Evolutionary conservation across 495 filamentous ascomycete genomes (phyloP).

Genomic region (Astrothelium subdiscretum): DNA sequence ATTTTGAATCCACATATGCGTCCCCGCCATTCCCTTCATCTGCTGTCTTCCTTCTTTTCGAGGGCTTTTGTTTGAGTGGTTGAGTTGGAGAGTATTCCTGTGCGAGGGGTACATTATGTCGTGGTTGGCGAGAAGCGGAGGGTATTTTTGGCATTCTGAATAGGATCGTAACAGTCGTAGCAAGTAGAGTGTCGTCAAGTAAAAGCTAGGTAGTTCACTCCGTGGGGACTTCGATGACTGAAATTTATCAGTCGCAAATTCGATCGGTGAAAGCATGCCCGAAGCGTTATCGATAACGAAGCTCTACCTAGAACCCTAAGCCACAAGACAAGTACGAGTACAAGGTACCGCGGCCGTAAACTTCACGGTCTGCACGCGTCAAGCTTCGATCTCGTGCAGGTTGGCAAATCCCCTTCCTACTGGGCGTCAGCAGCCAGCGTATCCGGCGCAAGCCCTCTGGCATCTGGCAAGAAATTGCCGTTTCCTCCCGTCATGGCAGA

Average conservation of each 20-base stretch:
- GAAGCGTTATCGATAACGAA: background rate
- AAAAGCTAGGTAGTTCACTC: too few species aligned
- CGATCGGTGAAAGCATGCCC: background rate
- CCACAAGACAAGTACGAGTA: background rate
- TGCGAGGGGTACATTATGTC: conserved; percentile 28
- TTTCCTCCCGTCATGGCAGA: background rate
- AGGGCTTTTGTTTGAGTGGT: conserved; percentile 27
- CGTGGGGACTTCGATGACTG: too few species aligned
- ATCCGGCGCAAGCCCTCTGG: background rate
- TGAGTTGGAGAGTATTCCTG: conserved; percentile 30
- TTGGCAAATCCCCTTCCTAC: too few species aligned
- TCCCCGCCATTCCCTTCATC: conserved; percentile 48
- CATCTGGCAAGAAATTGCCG: background rate
- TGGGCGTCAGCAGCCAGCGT: too few species aligned
- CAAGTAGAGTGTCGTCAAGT: background rate
- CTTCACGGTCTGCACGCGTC: too few species aligned
- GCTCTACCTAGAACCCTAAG: background rate
- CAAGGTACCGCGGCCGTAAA: background rate
- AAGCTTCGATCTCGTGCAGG: too few species aligned
- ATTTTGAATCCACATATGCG: conserved; percentile 69
- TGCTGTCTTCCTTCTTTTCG: conserved; percentile 24
- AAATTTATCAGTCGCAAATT: background rate
- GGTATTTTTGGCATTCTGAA: conserved; percentile 22
- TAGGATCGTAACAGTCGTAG: background rate
- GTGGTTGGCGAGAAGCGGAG: conserved; percentile 12